Conservation (phyloP, 257 asterid species). For the Parsonsia alboflavescens region DNA sequence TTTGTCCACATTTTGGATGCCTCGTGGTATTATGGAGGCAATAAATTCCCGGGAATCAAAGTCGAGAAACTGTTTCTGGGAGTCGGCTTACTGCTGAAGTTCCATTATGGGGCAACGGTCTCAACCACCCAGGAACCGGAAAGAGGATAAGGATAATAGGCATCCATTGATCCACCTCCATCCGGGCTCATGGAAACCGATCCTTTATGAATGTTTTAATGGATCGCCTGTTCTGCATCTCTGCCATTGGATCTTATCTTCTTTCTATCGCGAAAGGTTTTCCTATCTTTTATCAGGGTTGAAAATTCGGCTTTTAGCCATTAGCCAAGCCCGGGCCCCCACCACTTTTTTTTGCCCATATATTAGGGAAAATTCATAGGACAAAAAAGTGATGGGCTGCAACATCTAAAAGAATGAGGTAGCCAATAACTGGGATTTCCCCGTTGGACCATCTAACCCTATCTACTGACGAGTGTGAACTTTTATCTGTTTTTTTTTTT, state of each 20-base stretch:
- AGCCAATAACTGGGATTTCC: no score
- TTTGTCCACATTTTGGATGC: background rate
- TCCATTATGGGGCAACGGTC: constrained; percentile 13
- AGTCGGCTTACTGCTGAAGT: background rate
- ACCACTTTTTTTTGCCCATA: no score
- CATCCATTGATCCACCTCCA: background rate
- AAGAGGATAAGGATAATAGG: background rate
- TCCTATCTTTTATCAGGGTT: no score
- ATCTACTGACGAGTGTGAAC: no score
- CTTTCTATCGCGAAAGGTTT: no score
- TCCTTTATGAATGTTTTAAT: background rate
- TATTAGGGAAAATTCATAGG: no score
- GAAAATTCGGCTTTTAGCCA: no score
- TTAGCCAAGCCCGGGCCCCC: no score
- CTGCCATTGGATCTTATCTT: background rate
- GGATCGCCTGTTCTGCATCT: background rate
- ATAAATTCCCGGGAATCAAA: background rate
- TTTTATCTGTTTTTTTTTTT: no score
- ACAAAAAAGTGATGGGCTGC: no score
- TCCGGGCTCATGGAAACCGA: background rate
- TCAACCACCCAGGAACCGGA: background rate
- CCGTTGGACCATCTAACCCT: no score
- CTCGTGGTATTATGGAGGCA: background rate
- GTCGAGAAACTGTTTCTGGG: background rate
- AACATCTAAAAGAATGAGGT: no score